These are phyloP conservation scores for Dictyostelium brefeldianum DNA, from an alignment of 78 protist species.

Conservation along the genomic window DNA sequence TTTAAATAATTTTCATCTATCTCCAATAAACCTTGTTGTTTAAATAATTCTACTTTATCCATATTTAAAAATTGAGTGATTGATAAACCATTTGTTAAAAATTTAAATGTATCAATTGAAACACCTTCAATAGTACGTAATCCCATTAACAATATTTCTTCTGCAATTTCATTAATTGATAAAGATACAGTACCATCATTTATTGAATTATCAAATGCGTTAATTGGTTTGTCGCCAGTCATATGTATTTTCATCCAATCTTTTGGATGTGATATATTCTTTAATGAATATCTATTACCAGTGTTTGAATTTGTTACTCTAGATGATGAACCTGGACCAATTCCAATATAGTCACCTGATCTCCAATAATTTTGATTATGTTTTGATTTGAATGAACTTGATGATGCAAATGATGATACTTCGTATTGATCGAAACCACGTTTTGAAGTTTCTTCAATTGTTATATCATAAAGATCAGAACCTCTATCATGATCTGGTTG, in stretches of 20 bases:
- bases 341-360: conserved; percentile 83
- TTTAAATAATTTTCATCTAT: neutral
- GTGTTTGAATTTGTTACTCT: conserved; percentile 15
- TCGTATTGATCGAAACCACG: conserved; percentile 65
- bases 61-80: conserved; percentile 2
- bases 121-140: conserved; percentile 74
- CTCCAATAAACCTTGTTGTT: conserved; percentile 1
- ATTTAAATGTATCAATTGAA: conserved; percentile 13
- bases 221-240: neutral
- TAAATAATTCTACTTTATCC: neutral
- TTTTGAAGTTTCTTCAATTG: neutral
- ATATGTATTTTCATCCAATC: conserved; percentile 28
- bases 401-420: conserved; percentile 31
- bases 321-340: conserved; percentile 85
- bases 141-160: conserved; percentile 58
- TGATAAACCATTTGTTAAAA: conserved; percentile 8
- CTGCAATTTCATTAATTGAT: conserved; percentile 9
- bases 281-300: conserved; percentile 13
- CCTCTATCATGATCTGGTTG: conserved; percentile 18
- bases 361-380: conserved; percentile 84
- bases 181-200: neutral
- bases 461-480: conserved; percentile 32
- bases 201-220: neutral
- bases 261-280: conserved; percentile 37
- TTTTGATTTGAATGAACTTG: neutral